Percentiles rank a stretch among this genome's conserved stretches.
Conservation (phyloP, 225 moss, liverwort and hornwort species). For the Sphagnum contortum region DNA sequence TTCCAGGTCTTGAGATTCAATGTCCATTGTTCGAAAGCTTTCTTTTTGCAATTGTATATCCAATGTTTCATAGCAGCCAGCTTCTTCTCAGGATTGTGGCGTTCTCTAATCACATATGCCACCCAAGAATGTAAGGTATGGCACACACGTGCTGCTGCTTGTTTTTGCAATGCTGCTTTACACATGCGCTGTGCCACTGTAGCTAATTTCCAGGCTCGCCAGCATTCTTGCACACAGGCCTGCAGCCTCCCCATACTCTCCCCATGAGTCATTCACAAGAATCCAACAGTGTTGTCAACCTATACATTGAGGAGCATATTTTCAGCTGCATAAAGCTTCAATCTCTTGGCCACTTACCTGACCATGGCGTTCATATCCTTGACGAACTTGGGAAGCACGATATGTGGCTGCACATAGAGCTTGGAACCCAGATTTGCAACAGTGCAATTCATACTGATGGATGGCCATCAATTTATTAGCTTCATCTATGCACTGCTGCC, state of each 20-base stretch:
- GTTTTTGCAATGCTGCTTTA: slow-evolving; percentile 20
- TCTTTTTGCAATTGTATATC: slow-evolving; percentile 29
- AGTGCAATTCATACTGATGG: slow-evolving; percentile 36
- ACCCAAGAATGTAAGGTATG: slow-evolving; percentile 61
- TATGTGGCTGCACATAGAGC: slow-evolving; percentile 33
- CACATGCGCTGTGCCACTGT: slow-evolving; percentile 36
- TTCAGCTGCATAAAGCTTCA: too few species aligned
- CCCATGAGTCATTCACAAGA: slow-evolving; percentile 1
- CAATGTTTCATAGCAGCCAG: slow-evolving; percentile 56
- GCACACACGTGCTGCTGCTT: slow-evolving; percentile 30
- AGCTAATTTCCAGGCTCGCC: slow-evolving; percentile 50
- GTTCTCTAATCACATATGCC: slow-evolving; percentile 42
- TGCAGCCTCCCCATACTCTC: slow-evolving; percentile 3
- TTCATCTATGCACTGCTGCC: slow-evolving; percentile 60
- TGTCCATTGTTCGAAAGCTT: slow-evolving; percentile 42
- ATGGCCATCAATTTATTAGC: slow-evolving; percentile 47
- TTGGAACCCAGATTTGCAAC: slow-evolving; percentile 39
- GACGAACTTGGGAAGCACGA: slow-evolving; percentile 38
- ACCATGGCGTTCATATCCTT: slow-evolving; percentile 22
- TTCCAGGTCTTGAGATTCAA: slow-evolving; percentile 35
- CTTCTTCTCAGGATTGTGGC: slow-evolving; percentile 48
- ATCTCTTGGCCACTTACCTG: slow-evolving; percentile 26
- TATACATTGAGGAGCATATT: too few species aligned
- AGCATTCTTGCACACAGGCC: slow-evolving; percentile 45
- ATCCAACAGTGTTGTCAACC: background rate